Percentiles rank a stretch among this genome's conserved stretches.
These are phyloP conservation scores for Termitomyces sp. DNA, from an alignment of 768 basidiomycete genomes.

Conservation along the genomic window DNA sequence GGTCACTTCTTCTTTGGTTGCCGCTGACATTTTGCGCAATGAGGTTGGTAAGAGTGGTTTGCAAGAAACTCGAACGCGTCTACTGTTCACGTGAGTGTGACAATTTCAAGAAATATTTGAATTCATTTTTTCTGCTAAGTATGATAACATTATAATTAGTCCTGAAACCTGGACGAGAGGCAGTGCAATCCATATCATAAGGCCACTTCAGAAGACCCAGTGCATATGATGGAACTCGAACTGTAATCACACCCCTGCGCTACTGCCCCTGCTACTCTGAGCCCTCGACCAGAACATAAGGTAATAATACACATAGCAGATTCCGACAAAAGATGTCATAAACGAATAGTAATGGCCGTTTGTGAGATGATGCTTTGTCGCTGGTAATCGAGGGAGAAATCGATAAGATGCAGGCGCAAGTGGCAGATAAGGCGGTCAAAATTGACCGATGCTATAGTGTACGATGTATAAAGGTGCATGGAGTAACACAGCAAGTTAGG, in stretches of 20 bases:
- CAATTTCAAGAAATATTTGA: not conserved
- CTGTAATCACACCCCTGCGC: slow-evolving; percentile 8
- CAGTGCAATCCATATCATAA: slow-evolving; percentile 5
- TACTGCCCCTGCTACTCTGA: slow-evolving; percentile 14
- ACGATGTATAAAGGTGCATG: slow-evolving; percentile 15
- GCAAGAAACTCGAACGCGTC: slow-evolving; percentile 4
- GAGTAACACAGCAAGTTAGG: slow-evolving; percentile 1
- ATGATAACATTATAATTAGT: not conserved
- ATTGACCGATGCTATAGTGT: slow-evolving; percentile 14
- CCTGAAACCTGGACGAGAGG: slow-evolving; percentile 14
- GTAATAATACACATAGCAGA: slow-evolving; percentile 30
- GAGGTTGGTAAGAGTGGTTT: not conserved
- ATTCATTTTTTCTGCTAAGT: not conserved
- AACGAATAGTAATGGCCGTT: slow-evolving; percentile 25
- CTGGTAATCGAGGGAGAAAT: slow-evolving; percentile 17
- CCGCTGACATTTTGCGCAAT: slow-evolving; percentile 14
- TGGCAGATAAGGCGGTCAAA: slow-evolving; percentile 13
- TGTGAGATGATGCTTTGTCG: slow-evolving; percentile 16
- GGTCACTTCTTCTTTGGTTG: slow-evolving; percentile 21
- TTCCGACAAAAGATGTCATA: slow-evolving; percentile 30
- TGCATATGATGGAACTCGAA: slow-evolving; percentile 7
- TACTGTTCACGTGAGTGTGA: slow-evolving; percentile 9
- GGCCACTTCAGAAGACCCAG: slow-evolving; percentile 2
- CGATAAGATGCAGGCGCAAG: slow-evolving; percentile 17
- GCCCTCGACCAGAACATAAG: slow-evolving; percentile 15